Percentiles rank a stretch among this genome's conserved stretches.
Evolutionary conservation across 768 basidiomycete species (phyloP).

Genomic region (Leucogyrophana mollusca): DNA sequence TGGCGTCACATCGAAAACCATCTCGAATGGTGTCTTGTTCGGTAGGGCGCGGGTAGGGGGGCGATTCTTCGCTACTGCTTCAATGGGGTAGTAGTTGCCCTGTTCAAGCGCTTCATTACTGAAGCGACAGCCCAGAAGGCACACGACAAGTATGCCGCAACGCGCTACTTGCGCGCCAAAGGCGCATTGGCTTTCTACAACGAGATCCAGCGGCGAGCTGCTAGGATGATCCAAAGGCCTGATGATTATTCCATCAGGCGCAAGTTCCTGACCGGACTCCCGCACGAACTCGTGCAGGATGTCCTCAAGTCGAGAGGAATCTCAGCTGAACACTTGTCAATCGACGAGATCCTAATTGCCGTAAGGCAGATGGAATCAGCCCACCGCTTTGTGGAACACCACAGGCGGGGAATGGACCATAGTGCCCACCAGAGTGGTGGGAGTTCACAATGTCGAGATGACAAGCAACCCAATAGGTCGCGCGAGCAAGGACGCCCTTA

Average conservation of each 20-base stretch:
- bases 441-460: no score
- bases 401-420: no score
- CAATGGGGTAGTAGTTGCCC: neutral
- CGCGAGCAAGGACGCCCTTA: no score
- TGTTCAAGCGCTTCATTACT: neutral
- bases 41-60: slow-evolving; percentile 23
- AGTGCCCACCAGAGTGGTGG: no score
- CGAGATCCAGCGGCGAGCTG: neutral
- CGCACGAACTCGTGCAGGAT: neutral
- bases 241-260: slow-evolving; percentile 1
- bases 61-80: slow-evolving; percentile 22
- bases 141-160: neutral
- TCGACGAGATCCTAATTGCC: neutral
- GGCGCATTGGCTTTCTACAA: slow-evolving; percentile 3
- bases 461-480: no score
- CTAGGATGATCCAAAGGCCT: neutral
- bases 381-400: no score
- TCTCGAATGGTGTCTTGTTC: slow-evolving; percentile 17
- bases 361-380: neutral
- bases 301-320: neutral
- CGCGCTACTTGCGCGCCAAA: neutral
- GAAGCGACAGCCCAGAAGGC: neutral
- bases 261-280: slow-evolving; percentile 1
- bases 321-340: neutral
- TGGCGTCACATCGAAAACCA: slow-evolving; percentile 10